phyloP scores from a whole-genome alignment of 768 basidiomycete genomes.

The Heimioporus sp. region DNA sequence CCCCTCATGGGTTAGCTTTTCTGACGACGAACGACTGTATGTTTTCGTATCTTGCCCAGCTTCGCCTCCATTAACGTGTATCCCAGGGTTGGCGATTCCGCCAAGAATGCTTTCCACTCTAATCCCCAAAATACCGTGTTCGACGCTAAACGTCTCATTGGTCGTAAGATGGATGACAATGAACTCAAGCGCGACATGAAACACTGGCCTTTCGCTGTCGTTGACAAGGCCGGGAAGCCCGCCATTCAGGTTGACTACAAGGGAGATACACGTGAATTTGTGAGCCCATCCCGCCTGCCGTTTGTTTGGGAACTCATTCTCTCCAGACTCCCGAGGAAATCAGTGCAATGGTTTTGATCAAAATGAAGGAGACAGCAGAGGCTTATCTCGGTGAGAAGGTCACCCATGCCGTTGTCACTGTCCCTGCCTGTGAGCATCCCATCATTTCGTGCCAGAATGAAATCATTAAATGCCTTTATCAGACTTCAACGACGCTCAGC shows the following conservation, averaged over 20 bases:
- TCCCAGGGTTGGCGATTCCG: conserved; percentile 79
- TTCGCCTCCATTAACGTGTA: not conserved
- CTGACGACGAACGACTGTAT: conserved; percentile 72
- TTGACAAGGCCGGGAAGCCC: conserved; percentile 81
- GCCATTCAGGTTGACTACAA: conserved; percentile 75
- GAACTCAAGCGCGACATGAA: conserved; percentile 83
- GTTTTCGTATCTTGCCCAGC: not conserved
- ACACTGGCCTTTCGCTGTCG: conserved; percentile 88
- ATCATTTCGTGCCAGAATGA: not conserved
- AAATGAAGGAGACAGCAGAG: conserved; percentile 99
- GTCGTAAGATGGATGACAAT: conserved; percentile 77
- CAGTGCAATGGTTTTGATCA: conserved; percentile 90
- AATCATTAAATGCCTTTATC: conserved; percentile 35
- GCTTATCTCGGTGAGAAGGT: conserved; percentile 95
- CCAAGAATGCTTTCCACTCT: conserved; percentile 93
- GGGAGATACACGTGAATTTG: conserved; percentile 78
- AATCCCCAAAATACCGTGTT: conserved; percentile 95
- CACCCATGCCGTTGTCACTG: conserved; percentile 96
- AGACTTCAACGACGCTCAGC: conserved; percentile 99
- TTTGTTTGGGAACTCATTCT: not conserved
- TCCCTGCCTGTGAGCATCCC: conserved; percentile 79
- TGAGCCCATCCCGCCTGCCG: conserved; percentile 39
- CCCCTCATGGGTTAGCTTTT: conserved; percentile 83
- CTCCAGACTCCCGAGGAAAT: conserved; percentile 90
- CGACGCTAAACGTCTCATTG: conserved; percentile 94